Conservation (phyloP, 2,329 filamentous ascomycete genomes). For the Fusarium pseudograminearum region DNA sequence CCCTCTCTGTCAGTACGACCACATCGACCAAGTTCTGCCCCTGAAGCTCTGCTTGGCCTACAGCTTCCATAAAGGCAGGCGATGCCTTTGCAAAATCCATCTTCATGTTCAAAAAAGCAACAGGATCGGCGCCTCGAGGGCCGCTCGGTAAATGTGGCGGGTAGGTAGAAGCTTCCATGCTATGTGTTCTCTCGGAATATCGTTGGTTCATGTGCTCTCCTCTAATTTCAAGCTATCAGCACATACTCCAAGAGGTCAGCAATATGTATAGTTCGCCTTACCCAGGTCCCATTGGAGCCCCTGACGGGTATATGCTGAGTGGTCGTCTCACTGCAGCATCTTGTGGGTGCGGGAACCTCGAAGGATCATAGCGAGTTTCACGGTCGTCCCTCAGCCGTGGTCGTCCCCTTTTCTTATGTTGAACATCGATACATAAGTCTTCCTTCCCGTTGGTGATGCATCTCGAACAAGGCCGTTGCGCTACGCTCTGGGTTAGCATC, state of each 20-base stretch:
- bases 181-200: conserved; percentile 64
- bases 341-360: conserved; percentile 59
- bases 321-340: conserved; percentile 64
- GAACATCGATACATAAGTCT: conserved; percentile 83
- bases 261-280: conserved; percentile 62
- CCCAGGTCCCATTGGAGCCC: conserved; percentile 56
- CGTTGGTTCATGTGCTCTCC: conserved; percentile 62
- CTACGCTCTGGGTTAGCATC: conserved; percentile 59
- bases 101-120: conserved; percentile 69
- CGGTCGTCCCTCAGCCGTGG: conserved; percentile 81
- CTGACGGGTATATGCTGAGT: conserved; percentile 63
- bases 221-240: conserved; percentile 63
- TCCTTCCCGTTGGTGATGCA: conserved; percentile 84
- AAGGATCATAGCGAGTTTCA: conserved; percentile 68
- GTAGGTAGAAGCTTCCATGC: conserved; percentile 63
- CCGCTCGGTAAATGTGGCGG: conserved; percentile 58
- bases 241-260: conserved; percentile 62
- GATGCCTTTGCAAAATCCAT: conserved; percentile 70
- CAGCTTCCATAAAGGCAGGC: conserved; percentile 65
- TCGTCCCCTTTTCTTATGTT: conserved; percentile 86
- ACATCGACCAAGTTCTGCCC: conserved; percentile 67
- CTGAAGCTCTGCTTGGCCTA: conserved; percentile 62
- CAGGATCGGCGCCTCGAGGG: conserved; percentile 61
- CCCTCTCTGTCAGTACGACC: conserved; percentile 63
- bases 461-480: conserved; percentile 81